These are phyloP conservation scores for Pyrus betulifolia DNA, from an alignment of 306 rosid genomes.

Conservation along the genomic window DNA sequence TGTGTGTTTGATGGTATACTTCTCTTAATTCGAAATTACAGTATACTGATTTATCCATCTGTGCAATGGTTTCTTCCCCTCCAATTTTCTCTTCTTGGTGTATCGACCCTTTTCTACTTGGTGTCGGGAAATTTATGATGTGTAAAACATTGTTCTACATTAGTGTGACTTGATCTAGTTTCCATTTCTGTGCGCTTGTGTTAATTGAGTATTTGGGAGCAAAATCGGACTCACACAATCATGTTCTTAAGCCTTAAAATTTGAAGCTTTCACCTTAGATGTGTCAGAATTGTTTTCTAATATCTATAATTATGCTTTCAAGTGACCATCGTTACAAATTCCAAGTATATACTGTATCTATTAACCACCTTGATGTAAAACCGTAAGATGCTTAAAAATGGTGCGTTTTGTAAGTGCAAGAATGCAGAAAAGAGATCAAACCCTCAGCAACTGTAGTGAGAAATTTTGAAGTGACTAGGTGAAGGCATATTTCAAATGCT, in stretches of 20 bases:
- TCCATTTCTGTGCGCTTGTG: background rate
- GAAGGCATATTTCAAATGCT: background rate
- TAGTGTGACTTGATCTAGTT: background rate
- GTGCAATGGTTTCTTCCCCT: conserved; percentile 49
- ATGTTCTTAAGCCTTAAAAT: background rate
- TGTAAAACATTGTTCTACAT: background rate
- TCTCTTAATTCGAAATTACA: conserved; percentile 71
- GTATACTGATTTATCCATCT: conserved; percentile 62
- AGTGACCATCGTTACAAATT: background rate
- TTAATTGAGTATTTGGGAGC: background rate
- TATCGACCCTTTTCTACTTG: background rate
- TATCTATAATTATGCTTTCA: background rate
- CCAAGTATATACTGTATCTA: no score
- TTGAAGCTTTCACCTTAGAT: background rate
- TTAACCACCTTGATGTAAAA: background rate
- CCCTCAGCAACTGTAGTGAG: background rate
- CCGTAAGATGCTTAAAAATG: background rate
- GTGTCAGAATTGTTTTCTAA: background rate
- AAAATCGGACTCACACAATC: background rate
- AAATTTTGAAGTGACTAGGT: background rate
- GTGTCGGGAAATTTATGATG: background rate
- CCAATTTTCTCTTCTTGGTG: background rate
- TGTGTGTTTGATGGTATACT: background rate
- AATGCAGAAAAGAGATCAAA: background rate
- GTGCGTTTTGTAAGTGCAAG: background rate